Conservation (phyloP, 148 eudicot genomes). For the Salicornia ramosissima region DNA sequence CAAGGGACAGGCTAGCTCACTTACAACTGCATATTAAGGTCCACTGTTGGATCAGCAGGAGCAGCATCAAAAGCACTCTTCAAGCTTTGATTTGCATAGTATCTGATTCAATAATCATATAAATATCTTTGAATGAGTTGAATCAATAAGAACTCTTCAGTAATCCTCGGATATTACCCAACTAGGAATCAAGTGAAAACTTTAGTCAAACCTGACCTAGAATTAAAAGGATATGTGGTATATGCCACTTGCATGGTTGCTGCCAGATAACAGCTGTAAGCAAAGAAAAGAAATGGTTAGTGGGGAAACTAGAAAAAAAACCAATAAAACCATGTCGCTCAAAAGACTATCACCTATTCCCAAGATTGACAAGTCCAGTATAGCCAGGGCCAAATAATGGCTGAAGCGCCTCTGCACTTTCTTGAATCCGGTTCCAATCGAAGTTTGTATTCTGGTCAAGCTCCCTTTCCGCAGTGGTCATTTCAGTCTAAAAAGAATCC, state of each 20-base stretch:
- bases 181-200: conserved; percentile 3
- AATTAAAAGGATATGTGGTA: conserved; percentile 63
- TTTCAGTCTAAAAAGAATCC: conserved; percentile 58
- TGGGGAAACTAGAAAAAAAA: not conserved
- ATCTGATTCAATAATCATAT: conserved; percentile 39
- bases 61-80: conserved; percentile 73
- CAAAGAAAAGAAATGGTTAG: conserved; percentile 10
- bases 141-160: conserved; percentile 3
- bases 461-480: conserved; percentile 99
- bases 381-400: conserved; percentile 93
- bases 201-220: conserved; percentile 46
- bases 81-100: conserved; percentile 50
- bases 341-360: conserved; percentile 61
- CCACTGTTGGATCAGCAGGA: conserved; percentile 97
- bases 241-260: conserved; percentile 95
- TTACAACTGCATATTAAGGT: conserved; percentile 92
- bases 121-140: not conserved
- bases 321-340: not conserved
- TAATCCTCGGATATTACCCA: not conserved
- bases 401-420: conserved; percentile 80
- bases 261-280: conserved; percentile 87
- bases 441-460: conserved; percentile 93
- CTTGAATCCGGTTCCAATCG: conserved; percentile 98
- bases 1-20: conserved; percentile 23
- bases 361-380: conserved; percentile 92